Conservation (phyloP, 768 basidiomycete species). For the Tubosaeta sp. region DNA sequence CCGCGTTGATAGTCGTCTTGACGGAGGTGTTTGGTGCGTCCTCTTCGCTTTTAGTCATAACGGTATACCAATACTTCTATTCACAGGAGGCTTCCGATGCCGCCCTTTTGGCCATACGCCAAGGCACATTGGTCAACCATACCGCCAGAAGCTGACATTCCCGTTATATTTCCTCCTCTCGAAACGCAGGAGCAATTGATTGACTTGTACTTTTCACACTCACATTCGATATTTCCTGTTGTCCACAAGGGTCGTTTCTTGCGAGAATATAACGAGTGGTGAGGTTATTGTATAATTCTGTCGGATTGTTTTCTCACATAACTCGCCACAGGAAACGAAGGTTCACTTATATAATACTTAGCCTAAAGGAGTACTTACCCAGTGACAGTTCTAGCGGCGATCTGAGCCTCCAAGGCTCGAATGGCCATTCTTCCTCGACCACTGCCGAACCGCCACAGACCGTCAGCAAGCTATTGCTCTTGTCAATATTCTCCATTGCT, state of each 20-base stretch:
- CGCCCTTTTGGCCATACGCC: conserved; percentile 66
- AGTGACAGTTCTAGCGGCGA: conserved; percentile 30
- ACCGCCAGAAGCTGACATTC: conserved; percentile 40
- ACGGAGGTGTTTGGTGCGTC: conserved; percentile 63
- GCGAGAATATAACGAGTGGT: conserved; percentile 57
- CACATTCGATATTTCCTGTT: conserved; percentile 80
- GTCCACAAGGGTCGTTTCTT: conserved; percentile 71
- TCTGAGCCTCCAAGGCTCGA: conserved; percentile 31
- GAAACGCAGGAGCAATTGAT: conserved; percentile 65
- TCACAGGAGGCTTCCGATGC: conserved; percentile 66
- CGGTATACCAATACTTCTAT: conserved; percentile 13
- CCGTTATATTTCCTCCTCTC: conserved; percentile 54
- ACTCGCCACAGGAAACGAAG: conserved; percentile 22
- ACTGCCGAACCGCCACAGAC: conserved; percentile 53
- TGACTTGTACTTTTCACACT: conserved; percentile 75
- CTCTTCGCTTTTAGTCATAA: conserved; percentile 5
- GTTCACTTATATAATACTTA: conserved; percentile 11
- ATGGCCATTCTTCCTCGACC: conserved; percentile 9
- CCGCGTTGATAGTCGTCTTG: conserved; percentile 62
- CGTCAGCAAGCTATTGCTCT: conserved; percentile 62
- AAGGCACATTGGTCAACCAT: conserved; percentile 36
- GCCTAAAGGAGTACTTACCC: conserved; percentile 12
- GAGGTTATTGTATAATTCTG: conserved; percentile 10
- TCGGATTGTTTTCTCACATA: conserved; percentile 4
- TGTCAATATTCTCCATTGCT: conserved; percentile 79